These are phyloP conservation scores for Nectriaceae sp. DNA, from an alignment of 2,329 filamentous ascomycete genomes.

Conservation along the genomic window DNA sequence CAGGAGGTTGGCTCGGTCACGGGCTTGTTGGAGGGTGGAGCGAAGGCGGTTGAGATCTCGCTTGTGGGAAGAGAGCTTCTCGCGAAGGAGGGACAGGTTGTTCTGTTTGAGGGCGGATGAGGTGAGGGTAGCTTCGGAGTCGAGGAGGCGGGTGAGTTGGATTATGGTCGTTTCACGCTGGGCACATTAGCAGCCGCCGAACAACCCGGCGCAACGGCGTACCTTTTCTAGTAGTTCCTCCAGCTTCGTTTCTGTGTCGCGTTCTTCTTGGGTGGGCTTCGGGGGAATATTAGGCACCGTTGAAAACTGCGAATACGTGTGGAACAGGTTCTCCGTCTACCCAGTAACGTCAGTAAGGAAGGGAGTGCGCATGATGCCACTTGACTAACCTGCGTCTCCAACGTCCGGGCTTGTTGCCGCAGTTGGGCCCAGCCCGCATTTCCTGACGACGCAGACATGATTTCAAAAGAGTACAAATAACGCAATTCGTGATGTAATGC, in stretches of 20 bases:
- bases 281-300: slow-evolving; percentile 75
- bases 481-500: slow-evolving; percentile 14
- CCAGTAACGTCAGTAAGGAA: slow-evolving; percentile 21
- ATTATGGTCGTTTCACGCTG: slow-evolving; percentile 80
- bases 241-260: slow-evolving; percentile 75
- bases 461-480: slow-evolving; percentile 10
- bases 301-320: slow-evolving; percentile 89
- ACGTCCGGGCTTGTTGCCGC: slow-evolving; percentile 83
- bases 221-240: slow-evolving; percentile 85
- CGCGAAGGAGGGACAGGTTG: slow-evolving; percentile 87
- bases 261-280: slow-evolving; percentile 85
- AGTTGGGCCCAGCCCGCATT: slow-evolving; percentile 86
- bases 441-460: slow-evolving; percentile 55
- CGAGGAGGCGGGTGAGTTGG: slow-evolving; percentile 85
- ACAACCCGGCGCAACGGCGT: slow-evolving; percentile 18
- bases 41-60: slow-evolving; percentile 79
- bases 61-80: slow-evolving; percentile 85
- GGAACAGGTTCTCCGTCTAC: slow-evolving; percentile 82
- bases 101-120: slow-evolving; percentile 96
- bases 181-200: slow-evolving; percentile 8
- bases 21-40: slow-evolving; percentile 71
- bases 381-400: slow-evolving; percentile 80
- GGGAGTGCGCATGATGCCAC: slow-evolving; percentile 16
- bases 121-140: slow-evolving; percentile 85
- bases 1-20: slow-evolving; percentile 87